These are phyloP conservation scores for Lachnellula cervina DNA, from an alignment of 2,329 filamentous ascomycete species.

Conservation along the genomic window DNA sequence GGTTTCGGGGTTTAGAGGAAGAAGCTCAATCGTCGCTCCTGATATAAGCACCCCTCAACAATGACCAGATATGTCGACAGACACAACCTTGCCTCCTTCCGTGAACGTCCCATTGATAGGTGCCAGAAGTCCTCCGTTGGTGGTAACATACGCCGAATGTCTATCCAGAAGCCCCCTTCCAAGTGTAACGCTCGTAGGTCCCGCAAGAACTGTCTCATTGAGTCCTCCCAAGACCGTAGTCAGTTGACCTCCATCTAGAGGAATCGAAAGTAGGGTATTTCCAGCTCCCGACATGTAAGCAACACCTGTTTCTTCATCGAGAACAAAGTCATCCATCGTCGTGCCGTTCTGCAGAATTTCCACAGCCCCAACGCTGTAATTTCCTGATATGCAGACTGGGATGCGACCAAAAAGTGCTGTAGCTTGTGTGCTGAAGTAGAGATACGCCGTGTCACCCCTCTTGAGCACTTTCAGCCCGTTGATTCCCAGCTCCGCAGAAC, in stretches of 20 bases:
- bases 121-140: not conserved
- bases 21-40: too few relatives aligned
- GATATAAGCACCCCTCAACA: too few relatives aligned
- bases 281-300: slow-evolving; percentile 9
- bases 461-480: slow-evolving; percentile 13
- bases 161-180: not conserved
- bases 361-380: slow-evolving; percentile 5
- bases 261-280: slow-evolving; percentile 8
- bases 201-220: slow-evolving; percentile 6
- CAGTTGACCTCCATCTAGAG: not conserved
- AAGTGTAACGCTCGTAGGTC: slow-evolving; percentile 13
- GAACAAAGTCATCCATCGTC: slow-evolving; percentile 13
- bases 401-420: slow-evolving; percentile 14
- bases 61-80: too few relatives aligned
- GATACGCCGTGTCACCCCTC: slow-evolving; percentile 1
- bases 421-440: slow-evolving; percentile 15
- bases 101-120: too few relatives aligned
- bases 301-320: slow-evolving; percentile 4
- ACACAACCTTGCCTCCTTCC: too few relatives aligned
- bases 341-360: slow-evolving; percentile 9
- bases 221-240: slow-evolving; percentile 1
- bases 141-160: slow-evolving; percentile 8
- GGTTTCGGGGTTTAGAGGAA: too few relatives aligned
- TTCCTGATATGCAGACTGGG: slow-evolving; percentile 7
- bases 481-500: slow-evolving; percentile 3